These are phyloP conservation scores for Platanus orientalis DNA, from an alignment of 164 flowering plant species.

Conservation along the genomic window DNA sequence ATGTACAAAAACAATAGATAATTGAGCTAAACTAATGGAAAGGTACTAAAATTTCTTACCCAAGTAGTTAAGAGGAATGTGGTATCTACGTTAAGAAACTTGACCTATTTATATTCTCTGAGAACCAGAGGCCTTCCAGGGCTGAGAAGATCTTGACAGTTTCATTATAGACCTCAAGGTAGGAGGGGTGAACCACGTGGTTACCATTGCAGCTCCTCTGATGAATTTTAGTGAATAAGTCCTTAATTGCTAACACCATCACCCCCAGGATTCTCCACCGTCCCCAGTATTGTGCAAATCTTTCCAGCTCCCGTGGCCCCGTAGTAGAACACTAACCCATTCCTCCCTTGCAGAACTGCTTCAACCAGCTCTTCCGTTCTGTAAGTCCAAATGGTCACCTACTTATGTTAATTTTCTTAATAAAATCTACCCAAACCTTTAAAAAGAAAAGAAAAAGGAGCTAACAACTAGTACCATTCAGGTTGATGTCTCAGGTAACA, in stretches of 20 bases:
- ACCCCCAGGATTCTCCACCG: conserved; percentile 86
- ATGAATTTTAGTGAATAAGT: conserved; percentile 69
- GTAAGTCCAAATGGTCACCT: conserved; percentile 25
- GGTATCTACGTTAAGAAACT: too few species aligned
- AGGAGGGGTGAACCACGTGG: conserved; percentile 84
- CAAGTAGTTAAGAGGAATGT: too few species aligned
- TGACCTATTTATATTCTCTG: conserved; percentile 91
- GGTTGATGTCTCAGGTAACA: too few species aligned
- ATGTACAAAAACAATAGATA: too few species aligned
- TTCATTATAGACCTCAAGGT: conserved; percentile 93
- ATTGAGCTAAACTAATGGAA: too few species aligned
- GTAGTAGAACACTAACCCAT: conserved; percentile 91
- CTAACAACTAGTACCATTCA: too few species aligned
- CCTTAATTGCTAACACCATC: conserved; percentile 94
- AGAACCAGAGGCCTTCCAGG: conserved; percentile 94
- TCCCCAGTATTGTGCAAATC: conserved; percentile 94
- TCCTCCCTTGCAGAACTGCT: too few species aligned
- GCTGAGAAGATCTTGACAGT: conserved; percentile 82
- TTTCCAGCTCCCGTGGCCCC: too few species aligned
- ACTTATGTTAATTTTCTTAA: not conserved
- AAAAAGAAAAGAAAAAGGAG: not conserved
- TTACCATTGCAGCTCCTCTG: conserved; percentile 84
- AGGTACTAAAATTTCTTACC: too few species aligned
- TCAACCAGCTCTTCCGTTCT: conserved; percentile 89
- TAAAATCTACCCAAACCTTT: too few species aligned